Evolutionary conservation across 1,284 basidiomycete species (phyloP).

Genomic region (Psilocybe mexicana): DNA sequence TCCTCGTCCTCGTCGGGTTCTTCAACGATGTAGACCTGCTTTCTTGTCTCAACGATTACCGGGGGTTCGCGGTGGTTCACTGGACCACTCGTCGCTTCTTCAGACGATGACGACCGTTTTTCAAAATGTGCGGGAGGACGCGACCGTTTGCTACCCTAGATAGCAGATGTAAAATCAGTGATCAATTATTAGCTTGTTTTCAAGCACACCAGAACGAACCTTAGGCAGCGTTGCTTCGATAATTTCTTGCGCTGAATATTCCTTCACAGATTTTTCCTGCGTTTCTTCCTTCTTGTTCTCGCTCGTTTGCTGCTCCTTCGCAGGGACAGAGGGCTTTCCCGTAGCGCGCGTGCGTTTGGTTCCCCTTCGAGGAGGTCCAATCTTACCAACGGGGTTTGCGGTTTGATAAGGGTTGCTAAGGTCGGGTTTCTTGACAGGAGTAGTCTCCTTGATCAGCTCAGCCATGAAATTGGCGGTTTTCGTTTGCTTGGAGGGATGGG

Average conservation of each 20-base stretch:
- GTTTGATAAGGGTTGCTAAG: conserved; percentile 73
- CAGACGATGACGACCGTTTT: conserved; percentile 20
- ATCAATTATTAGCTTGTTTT: background rate
- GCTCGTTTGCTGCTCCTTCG: conserved; percentile 32
- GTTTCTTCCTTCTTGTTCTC: conserved; percentile 34
- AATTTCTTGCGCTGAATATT: conserved; percentile 58
- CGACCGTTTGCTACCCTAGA: conserved; percentile 68
- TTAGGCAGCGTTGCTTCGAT: conserved; percentile 74
- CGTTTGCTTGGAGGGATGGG: conserved; percentile 43
- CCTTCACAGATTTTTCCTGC: conserved; percentile 33
- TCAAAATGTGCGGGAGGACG: conserved; percentile 52
- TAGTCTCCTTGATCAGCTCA: conserved; percentile 65
- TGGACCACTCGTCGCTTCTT: conserved; percentile 3
- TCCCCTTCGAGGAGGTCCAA: conserved; percentile 42
- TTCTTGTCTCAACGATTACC: conserved; percentile 10
- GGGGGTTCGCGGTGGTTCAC: conserved; percentile 7
- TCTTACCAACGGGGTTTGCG: conserved; percentile 55
- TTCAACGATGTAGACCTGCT: conserved; percentile 31
- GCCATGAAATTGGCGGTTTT: conserved; percentile 66
- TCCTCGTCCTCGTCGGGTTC: conserved; percentile 34
- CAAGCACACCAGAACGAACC: conserved; percentile 38
- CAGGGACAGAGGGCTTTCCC: conserved; percentile 31
- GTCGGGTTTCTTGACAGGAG: conserved; percentile 61
- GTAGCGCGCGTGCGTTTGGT: conserved; percentile 38
- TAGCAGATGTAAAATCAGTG: conserved; percentile 4